These are phyloP conservation scores for Arthonia radiata DNA, from an alignment of 495 filamentous ascomycete species.

Conservation along the genomic window DNA sequence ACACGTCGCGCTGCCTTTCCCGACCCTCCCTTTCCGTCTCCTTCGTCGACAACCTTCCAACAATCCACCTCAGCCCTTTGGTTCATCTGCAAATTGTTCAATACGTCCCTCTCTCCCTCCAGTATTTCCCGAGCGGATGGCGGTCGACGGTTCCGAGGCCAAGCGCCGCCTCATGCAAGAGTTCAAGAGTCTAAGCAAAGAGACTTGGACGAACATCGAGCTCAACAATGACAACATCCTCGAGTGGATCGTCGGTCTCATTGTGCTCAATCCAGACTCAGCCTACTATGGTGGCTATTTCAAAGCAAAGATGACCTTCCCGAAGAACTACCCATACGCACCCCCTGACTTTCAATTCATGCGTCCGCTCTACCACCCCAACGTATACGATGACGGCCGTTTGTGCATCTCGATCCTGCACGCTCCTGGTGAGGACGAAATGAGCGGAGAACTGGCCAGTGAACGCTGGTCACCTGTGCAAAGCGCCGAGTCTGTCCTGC, in stretches of 20 bases:
- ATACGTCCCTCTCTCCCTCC: too few species aligned
- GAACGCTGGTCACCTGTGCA: conserved; percentile 90
- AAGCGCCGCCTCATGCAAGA: conserved; percentile 77
- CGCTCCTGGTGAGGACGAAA: conserved; percentile 68
- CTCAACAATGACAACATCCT: conserved; percentile 54
- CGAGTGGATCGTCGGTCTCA: conserved; percentile 65
- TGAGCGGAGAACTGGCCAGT: conserved; percentile 65
- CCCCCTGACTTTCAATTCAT: conserved; percentile 52
- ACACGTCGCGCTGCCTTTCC: too few species aligned
- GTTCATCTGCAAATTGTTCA: too few species aligned
- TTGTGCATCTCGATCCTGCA: conserved; percentile 96
- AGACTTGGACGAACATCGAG: conserved; percentile 87
- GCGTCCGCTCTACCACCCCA: conserved; percentile 68
- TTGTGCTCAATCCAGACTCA: conserved; percentile 79
- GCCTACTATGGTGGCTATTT: conserved; percentile 86
- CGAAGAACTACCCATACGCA: conserved; percentile 62
- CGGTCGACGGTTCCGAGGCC: too few species aligned
- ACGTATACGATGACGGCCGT: conserved; percentile 72
- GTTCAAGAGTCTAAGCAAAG: conserved; percentile 55
- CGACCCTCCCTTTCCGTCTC: too few species aligned
- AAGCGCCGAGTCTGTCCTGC: conserved; percentile 77
- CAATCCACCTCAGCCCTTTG: too few species aligned
- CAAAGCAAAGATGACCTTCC: conserved; percentile 68
- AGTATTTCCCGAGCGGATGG: background rate
- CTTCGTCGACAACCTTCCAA: too few species aligned